Conservation (phyloP, 192 early-diverging fungal species). For the Piromyces finnis region DNA sequence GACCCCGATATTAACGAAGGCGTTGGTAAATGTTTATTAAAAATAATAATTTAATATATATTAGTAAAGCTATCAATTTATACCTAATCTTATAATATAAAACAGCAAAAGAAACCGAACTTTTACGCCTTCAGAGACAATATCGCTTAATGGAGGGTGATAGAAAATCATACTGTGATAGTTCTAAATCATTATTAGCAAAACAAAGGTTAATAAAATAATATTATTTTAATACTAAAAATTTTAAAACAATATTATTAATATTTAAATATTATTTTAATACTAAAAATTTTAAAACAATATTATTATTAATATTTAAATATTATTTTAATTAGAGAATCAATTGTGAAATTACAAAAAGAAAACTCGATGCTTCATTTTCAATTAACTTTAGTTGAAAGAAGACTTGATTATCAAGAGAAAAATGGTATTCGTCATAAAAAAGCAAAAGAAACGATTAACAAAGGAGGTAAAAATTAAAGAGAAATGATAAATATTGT, state of each 20-base stretch:
- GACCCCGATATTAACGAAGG: not conserved
- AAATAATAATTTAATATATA: no score
- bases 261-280: no score
- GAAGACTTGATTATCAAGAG: not conserved
- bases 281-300: no score
- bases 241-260: no score
- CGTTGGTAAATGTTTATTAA: no score
- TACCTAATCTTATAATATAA: not conserved
- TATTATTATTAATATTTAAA: no score
- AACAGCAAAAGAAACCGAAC: not conserved
- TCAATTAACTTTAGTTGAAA: not conserved
- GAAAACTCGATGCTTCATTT: not conserved
- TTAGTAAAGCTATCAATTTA: no score
- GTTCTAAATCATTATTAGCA: not conserved
- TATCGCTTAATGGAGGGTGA: conserved; percentile 3
- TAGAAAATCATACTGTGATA: not conserved
- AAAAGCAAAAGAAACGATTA: not conserved
- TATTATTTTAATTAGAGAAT: no score
- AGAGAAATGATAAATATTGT: no score
- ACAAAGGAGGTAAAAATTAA: not conserved
- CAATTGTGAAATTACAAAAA: not conserved
- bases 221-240: no score
- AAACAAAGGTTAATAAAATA: not conserved
- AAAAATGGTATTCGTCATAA: not conserved
- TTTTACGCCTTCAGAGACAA: not conserved